Percentiles rank a stretch among this genome's conserved stretches.
Conservation (phyloP, 129 eudicot species). For the Helichrysum umbraculigerum region DNA sequence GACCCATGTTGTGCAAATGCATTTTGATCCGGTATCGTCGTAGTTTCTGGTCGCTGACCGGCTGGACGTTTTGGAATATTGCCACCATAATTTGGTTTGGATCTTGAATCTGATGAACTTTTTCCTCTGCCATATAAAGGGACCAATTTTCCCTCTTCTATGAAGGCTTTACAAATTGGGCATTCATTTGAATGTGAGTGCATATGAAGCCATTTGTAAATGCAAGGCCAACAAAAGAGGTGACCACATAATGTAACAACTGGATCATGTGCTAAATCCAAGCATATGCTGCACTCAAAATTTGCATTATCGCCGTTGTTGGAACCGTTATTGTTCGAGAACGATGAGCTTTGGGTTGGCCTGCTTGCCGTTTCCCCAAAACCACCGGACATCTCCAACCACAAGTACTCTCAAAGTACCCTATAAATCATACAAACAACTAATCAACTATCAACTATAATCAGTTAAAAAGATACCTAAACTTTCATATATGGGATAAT, state of each 20-base stretch:
- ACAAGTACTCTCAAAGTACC: slow-evolving; percentile 27
- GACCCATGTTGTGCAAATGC: slow-evolving; percentile 41
- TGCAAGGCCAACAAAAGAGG: slow-evolving; percentile 86
- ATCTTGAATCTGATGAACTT: slow-evolving; percentile 55
- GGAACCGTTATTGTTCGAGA: slow-evolving; percentile 37
- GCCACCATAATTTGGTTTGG: slow-evolving; percentile 46
- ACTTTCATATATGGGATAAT: not conserved
- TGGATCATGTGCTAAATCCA: slow-evolving; percentile 82
- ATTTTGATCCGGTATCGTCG: slow-evolving; percentile 48
- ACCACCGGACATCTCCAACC: slow-evolving; percentile 54
- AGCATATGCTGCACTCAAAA: slow-evolving; percentile 80
- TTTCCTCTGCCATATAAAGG: slow-evolving; percentile 78
- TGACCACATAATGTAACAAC: slow-evolving; percentile 78
- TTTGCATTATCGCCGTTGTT: slow-evolving; percentile 53
- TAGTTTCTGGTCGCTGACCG: slow-evolving; percentile 69
- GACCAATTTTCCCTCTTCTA: slow-evolving; percentile 62
- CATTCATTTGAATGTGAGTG: slow-evolving; percentile 67
- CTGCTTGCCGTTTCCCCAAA: slow-evolving; percentile 62
- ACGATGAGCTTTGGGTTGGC: slow-evolving; percentile 57
- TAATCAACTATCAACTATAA: not conserved
- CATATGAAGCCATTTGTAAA: slow-evolving; percentile 71
- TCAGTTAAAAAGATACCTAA: not conserved
- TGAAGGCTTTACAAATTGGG: slow-evolving; percentile 73
- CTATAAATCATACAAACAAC: slow-evolving; percentile 27
- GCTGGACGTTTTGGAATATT: slow-evolving; percentile 71